Evolutionary conservation across 2,329 filamentous ascomycete genomes (phyloP).

Genomic region (Aureobasidium sp.): DNA sequence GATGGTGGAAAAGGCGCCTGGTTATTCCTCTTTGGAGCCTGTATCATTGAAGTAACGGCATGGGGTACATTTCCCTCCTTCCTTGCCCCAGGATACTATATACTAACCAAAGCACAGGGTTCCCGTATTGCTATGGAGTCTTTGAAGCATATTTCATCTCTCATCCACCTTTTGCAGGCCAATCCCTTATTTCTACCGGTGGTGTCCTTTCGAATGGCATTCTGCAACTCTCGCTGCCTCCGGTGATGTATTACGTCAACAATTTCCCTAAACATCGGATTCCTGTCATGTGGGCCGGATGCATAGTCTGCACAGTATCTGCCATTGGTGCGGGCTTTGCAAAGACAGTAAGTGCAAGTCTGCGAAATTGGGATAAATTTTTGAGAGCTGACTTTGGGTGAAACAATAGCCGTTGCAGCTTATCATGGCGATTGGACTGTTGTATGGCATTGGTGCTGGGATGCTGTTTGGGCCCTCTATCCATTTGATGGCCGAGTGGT

Average conservation of each 20-base stretch:
- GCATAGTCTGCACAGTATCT: not conserved
- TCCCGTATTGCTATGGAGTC: not conserved
- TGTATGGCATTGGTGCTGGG: not conserved
- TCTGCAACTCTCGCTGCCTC: not conserved
- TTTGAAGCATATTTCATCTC: not conserved
- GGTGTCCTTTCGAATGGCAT: not conserved
- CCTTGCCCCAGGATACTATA: not conserved
- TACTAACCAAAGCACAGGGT: not conserved
- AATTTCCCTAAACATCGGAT: not conserved
- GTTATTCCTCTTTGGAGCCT: not conserved
- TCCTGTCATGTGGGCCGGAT: not conserved
- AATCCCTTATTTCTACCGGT: not conserved
- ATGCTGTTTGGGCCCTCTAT: not conserved
- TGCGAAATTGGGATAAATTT: not conserved
- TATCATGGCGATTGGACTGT: not conserved
- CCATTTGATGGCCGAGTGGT: not conserved
- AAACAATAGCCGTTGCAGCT: not conserved
- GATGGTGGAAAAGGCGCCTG: not conserved
- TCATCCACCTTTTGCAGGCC: not conserved
- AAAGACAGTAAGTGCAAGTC: not conserved
- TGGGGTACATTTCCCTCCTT: not conserved
- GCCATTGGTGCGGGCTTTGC: not conserved
- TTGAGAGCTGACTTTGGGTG: not conserved
- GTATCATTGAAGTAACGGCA: not conserved
- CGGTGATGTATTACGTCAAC: not conserved